phyloP scores from a whole-genome alignment of 2,329 filamentous ascomycete genomes.

The Eutypa lata region DNA sequence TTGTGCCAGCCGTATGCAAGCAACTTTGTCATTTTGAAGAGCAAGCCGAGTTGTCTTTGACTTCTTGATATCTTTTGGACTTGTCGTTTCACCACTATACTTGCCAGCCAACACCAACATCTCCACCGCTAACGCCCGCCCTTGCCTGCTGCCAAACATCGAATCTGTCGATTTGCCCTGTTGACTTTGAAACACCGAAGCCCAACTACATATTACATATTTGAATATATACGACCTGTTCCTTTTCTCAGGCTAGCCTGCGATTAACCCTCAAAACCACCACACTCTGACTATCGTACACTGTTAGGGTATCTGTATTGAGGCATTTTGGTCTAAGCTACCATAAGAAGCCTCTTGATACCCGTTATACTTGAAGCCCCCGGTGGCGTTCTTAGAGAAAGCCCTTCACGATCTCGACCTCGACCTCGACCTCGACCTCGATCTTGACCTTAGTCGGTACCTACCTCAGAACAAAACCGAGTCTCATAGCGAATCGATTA shows the following conservation, averaged over 20 bases:
- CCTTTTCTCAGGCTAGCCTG: not conserved
- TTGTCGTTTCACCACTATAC: not conserved
- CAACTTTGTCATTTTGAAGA: not conserved
- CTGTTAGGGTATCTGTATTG: too few species aligned
- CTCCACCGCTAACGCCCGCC: not conserved
- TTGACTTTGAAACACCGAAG: too few species aligned
- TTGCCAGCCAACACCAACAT: not conserved
- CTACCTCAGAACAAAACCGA: not conserved
- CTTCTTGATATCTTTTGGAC: not conserved
- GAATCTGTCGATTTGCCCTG: too few species aligned
- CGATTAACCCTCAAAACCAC: not conserved
- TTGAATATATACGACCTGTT: not conserved
- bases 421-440: not conserved
- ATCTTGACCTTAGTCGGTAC: not conserved
- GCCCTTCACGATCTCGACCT: not conserved
- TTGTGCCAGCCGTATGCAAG: not conserved
- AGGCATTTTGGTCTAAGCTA: too few species aligned
- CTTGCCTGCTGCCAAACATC: too few species aligned
- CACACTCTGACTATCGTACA: too few species aligned
- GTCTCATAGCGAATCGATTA: not conserved
- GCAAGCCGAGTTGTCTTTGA: not conserved
- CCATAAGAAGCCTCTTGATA: too few species aligned
- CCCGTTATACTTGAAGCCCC: too few species aligned
- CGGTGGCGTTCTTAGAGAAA: too few species aligned
- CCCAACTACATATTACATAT: too few species aligned